Evolutionary conservation across 768 basidiomycete species (phyloP), one percentile per base, ranked within the genome.

Genomic region (Phylloporus arenicola): DNA sequence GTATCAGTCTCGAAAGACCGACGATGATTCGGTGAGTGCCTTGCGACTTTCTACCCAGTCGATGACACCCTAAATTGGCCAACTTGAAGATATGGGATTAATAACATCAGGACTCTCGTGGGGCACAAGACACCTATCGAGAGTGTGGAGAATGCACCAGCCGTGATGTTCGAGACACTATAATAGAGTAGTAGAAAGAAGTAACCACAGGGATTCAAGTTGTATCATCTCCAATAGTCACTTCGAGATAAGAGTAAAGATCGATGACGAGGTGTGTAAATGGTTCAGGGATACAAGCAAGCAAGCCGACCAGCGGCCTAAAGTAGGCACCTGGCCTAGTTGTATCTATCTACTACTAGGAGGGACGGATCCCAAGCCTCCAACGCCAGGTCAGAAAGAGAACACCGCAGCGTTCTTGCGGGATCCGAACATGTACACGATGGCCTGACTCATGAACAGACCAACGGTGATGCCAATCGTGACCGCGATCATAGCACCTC

Each of bases 111-210:
- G 57, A 92, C 94, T 14, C 75, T 99, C 34, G 90, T 99, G 41
- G 96, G 96, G 14, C 96, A 99, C 76, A 99, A 98, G 73, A 91
- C 91, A 11, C 84, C 91, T 42, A 80, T 96, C 62, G 93, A 93
- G 55, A 79, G 76, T 44, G 86, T 96, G 54, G 92, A 92, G 70
- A 86, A 83, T 64, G 85, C 91, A 22, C 81, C 92, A 0, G 93
- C 94, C 6, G 92, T 96, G 14, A 82, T 91, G 73, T 88, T 96
- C 73, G 94, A 83, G 68, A 50, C 54, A 44, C 31, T 34, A 35
- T 35, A 48, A 53, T 53, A 57, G 39, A 30, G 3, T 16, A 6
- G 22, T 45, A 35, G 50, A 48, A 27, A 12, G n/a, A 22, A 30
- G 44, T 22, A 47, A 47, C 42, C 38, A 39, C n/a, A 50, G 52